A percentile compares a stretch with the other conserved stretches of the same genome.
Conservation (phyloP, 108 stramenopile genomes). For the Skeletonema menzelii region DNA sequence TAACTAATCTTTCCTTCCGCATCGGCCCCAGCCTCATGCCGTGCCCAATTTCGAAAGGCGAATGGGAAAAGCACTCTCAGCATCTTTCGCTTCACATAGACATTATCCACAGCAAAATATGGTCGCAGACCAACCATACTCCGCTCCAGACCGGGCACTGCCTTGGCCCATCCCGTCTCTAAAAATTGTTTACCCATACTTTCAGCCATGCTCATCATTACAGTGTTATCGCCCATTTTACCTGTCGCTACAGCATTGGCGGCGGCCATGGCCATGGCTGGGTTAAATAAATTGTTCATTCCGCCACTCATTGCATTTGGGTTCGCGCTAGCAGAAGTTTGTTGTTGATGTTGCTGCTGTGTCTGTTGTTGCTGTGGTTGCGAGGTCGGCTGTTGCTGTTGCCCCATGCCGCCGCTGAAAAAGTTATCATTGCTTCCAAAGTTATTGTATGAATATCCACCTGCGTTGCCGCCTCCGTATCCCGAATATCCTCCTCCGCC, state of each 20-base stretch:
- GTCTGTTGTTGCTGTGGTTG: conserved; percentile 16
- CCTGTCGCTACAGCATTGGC: conserved; percentile 40
- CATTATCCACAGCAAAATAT: conserved; percentile 97
- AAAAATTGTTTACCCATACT: conserved; percentile 60
- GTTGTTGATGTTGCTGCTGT: conserved; percentile 35
- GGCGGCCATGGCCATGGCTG: conserved; percentile 51
- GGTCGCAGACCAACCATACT: conserved; percentile 71
- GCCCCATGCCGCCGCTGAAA: conserved; percentile 45
- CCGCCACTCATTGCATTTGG: conserved; percentile 31
- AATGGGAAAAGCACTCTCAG: conserved; percentile 87
- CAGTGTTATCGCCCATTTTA: conserved; percentile 35
- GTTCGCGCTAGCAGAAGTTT: conserved; percentile 30
- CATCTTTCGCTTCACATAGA: conserved; percentile 92
- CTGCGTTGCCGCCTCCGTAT: conserved; percentile 21
- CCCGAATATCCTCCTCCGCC: conserved; percentile 21
- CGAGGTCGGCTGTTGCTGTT: conserved; percentile 38
- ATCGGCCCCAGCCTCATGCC: conserved; percentile 47
- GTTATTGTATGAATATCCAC: conserved; percentile 13
- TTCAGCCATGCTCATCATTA: conserved; percentile 58
- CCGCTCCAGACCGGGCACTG: conserved; percentile 81
- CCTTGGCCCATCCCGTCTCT: conserved; percentile 46
- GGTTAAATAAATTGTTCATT: conserved; percentile 57
- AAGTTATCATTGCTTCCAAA: conserved; percentile 20
- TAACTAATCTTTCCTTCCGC: conserved; percentile 42
- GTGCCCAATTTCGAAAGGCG: conserved; percentile 75